Evolutionary conservation across 768 basidiomycete genomes (phyloP).

Genomic region (Suillus ampliporus): DNA sequence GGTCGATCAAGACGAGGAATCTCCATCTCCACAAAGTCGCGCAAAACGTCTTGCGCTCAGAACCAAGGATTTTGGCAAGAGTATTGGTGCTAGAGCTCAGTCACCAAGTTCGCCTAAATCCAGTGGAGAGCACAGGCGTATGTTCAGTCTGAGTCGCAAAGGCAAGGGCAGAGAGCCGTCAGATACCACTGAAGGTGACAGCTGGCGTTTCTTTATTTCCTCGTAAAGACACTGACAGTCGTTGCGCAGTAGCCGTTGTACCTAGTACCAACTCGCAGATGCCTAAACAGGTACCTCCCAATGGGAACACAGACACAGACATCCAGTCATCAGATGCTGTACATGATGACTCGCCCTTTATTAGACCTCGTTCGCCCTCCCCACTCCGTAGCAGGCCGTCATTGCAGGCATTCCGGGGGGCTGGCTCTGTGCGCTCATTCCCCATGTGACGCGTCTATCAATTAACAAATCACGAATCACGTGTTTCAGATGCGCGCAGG

Average conservation of each 20-base stretch:
- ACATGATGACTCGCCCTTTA: conserved; percentile 68
- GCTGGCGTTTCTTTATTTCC: background rate
- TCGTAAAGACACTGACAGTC: background rate
- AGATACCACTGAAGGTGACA: conserved; percentile 37
- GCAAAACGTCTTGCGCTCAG: conserved; percentile 60
- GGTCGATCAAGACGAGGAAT: conserved; percentile 33
- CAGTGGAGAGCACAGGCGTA: conserved; percentile 49
- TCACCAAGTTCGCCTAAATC: conserved; percentile 37
- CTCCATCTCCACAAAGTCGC: conserved; percentile 45
- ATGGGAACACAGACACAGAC: conserved; percentile 12
- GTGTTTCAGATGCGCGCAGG: conserved; percentile 77
- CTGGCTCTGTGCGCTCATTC: conserved; percentile 64
- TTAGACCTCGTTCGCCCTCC: conserved; percentile 74
- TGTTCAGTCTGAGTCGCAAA: conserved; percentile 62
- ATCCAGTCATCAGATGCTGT: conserved; percentile 18
- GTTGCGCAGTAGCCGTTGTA: conserved; percentile 1
- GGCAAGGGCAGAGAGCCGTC: conserved; percentile 49
- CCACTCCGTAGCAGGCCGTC: conserved; percentile 49
- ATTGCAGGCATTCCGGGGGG: conserved; percentile 62
- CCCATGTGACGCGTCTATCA: conserved; percentile 8
- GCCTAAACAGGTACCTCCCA: conserved; percentile 14
- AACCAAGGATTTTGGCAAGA: conserved; percentile 70
- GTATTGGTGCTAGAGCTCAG: conserved; percentile 49
- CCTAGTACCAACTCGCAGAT: conserved; percentile 29
- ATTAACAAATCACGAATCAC: conserved; percentile 17